Base-by-base conservation (phyloP, 1,139 yeast genomes). In the Sugiyamaella pinicola region DNA sequence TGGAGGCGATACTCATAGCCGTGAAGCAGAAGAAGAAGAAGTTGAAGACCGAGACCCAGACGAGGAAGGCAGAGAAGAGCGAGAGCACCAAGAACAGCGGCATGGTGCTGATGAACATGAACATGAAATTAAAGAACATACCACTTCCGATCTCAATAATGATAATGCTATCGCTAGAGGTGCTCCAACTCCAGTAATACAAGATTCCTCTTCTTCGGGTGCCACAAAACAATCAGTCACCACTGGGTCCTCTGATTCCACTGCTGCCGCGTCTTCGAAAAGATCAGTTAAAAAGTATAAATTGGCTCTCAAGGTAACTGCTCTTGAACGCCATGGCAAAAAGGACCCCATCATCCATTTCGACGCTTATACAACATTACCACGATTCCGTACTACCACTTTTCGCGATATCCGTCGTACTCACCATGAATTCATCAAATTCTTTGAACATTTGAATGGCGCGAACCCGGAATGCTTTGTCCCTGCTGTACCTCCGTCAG, bases 401-500 rank as follows among this genome's bases (percentile, higher is more conserved):
- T 91, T 87, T 67, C 82, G 84, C 55, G 93, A 85, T 55, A 74
- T 93, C 19, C 81, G 96, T 58, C 80, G 98, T 54, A 85, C 96
- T 0, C 87, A 81, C 64, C 79, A 79, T 56, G 99, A 93, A 68
- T 77, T 90, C 59, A 80, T 79, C 42, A 81, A 83, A 61, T 82
- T 95, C 64, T 88, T 87, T 71, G 84, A 83, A 62, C 93, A 86
- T 66, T 74, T 91, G 60, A 81, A 83, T 55, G 82, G 85, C 19
- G 87, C 95, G 38, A 86, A 89, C 62, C 84, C 95, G 31, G 99
- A 93, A 69, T 91, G 95, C 56, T 90, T 93, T 71, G 93, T 95
- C 3, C 98, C 99, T 0, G 84, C 95, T 1, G 74, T 93, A 37
- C 97, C 98, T 0, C 75, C 78, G 38, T 75, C 93, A 0, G 76